phyloP scores from a whole-genome alignment of 2,329 filamentous ascomycete species.

The Calycina marina region DNA sequence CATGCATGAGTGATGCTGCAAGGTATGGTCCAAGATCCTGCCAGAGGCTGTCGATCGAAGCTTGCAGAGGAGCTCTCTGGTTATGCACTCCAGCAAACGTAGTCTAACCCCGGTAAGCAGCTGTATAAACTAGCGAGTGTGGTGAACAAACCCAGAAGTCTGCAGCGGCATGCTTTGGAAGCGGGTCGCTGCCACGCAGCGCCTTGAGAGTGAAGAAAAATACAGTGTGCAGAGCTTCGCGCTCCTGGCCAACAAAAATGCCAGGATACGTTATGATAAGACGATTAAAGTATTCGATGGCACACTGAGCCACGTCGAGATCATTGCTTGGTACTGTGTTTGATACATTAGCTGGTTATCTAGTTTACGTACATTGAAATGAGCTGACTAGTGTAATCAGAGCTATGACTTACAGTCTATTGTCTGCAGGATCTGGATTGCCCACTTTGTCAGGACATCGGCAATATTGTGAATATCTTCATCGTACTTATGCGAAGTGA shows the following conservation, averaged over 20 bases:
- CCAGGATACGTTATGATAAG: slow-evolving; percentile 45
- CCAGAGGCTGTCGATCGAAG: slow-evolving; percentile 34
- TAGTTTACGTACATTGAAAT: no score
- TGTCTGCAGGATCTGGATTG: slow-evolving; percentile 44
- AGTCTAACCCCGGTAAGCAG: slow-evolving; percentile 25
- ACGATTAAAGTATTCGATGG: slow-evolving; percentile 56
- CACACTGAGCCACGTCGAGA: slow-evolving; percentile 56
- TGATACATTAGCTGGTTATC: no score
- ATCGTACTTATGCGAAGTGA: slow-evolving; percentile 40
- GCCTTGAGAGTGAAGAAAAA: slow-evolving; percentile 60
- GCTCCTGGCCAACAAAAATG: slow-evolving; percentile 44
- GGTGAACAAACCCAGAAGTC: slow-evolving; percentile 52
- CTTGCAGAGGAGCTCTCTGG: slow-evolving; percentile 21
- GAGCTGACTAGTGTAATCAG: no score
- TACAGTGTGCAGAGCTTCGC: slow-evolving; percentile 46
- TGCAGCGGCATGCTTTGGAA: slow-evolving; percentile 60
- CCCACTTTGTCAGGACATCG: slow-evolving; percentile 42
- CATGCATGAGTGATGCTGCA: slow-evolving; percentile 43
- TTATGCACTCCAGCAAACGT: slow-evolving; percentile 36
- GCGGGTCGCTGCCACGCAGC: slow-evolving; percentile 53
- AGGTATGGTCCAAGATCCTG: slow-evolving; percentile 45
- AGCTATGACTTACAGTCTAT: slow-evolving; percentile 44
- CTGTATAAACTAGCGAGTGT: background rate
- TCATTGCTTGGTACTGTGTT: slow-evolving; percentile 48
- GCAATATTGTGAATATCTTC: slow-evolving; percentile 34